Evolutionary conservation across 2,329 filamentous ascomycete species (phyloP), one percentile per base, ranked within the genome.

Genomic region (Parastagonospora nodorum): DNA sequence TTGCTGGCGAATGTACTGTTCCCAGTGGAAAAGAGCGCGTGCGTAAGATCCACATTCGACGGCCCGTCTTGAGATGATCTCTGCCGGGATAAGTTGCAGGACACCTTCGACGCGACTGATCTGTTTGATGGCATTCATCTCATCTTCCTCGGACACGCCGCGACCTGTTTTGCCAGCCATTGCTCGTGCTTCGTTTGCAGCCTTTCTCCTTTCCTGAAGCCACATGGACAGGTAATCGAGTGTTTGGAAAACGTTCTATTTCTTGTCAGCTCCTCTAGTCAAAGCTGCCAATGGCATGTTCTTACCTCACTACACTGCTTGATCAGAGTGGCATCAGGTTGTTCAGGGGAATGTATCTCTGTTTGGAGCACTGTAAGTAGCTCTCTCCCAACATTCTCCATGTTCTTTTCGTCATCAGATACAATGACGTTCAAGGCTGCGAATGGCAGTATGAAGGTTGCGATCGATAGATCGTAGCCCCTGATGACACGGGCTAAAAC

Each of bases 31-130:
- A 14, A 99, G 78, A 1, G 95, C 94, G 43, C 94, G 85, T 7
- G 94, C 88, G 69, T 93, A 97, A 8, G 95, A 94, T 52, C 90
- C 90, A 74, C 93, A 97, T 66, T 97, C 90, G n/a, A 96, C 85
- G 8, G 94, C 92, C 59, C 93, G 85, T 58, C 86, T 84, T 6
- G 94, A 92, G 43, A 89, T 84, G n/a, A 88, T 76, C 61, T 89
- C 85, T 4, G 88, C 84, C 0, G 88, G 87, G 48, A 90, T 87
- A 19, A 78, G 78, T n/a, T 79, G 76, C 15, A 97, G 74, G 42
- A 96, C 83, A 0, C 83, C 80, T 48, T 95, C 89, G 4, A 97
- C 89, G 8, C 82, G 81, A 60, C 80, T 79, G 51, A 85, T 82
- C 60, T 78, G 71, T 78, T 80, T 50, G 82, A 83, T 63, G 70